Conservation (phyloP, 2,329 filamentous ascomycete genomes). For the Fonsecaea nubica region DNA sequence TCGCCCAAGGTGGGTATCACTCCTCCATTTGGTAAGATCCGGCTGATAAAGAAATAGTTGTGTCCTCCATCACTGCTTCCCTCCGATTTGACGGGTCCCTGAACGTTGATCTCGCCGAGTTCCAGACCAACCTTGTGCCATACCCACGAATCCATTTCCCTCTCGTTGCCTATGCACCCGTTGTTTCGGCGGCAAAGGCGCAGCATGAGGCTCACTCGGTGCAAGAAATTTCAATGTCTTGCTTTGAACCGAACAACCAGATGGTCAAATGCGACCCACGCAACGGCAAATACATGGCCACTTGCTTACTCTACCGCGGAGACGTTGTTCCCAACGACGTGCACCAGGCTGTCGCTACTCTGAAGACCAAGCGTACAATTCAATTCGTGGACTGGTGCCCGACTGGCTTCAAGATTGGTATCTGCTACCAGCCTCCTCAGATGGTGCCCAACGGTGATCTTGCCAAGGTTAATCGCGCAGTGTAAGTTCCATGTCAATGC, state of each 20-base stretch:
- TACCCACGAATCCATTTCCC: conserved; percentile 99
- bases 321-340: conserved; percentile 97
- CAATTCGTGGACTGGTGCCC: conserved; percentile 99
- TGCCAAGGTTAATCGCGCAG: conserved; percentile 96
- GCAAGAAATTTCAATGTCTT: conserved; percentile 97
- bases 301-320: conserved; percentile 95
- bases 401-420: conserved; percentile 99
- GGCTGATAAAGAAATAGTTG: conserved; percentile 64
- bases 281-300: conserved; percentile 99
- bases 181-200: conserved; percentile 93
- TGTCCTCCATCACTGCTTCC: conserved; percentile 97
- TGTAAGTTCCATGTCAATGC: conserved; percentile 67
- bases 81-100: conserved; percentile 98
- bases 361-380: conserved; percentile 99
- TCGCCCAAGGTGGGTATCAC: conserved; percentile 77
- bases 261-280: conserved; percentile 99
- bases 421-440: conserved; percentile 98
- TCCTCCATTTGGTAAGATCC: conserved; percentile 35
- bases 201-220: conserved; percentile 98
- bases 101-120: conserved; percentile 99
- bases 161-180: conserved; percentile 92
- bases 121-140: conserved; percentile 99
- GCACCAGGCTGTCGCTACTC: conserved; percentile 86
- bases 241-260: conserved; percentile 99
- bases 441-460: conserved; percentile 96